Percentiles rank a stretch among this genome's conserved stretches.
These are phyloP conservation scores for Fistulina hepatica DNA, from an alignment of 1,284 basidiomycete species.

Conservation along the genomic window DNA sequence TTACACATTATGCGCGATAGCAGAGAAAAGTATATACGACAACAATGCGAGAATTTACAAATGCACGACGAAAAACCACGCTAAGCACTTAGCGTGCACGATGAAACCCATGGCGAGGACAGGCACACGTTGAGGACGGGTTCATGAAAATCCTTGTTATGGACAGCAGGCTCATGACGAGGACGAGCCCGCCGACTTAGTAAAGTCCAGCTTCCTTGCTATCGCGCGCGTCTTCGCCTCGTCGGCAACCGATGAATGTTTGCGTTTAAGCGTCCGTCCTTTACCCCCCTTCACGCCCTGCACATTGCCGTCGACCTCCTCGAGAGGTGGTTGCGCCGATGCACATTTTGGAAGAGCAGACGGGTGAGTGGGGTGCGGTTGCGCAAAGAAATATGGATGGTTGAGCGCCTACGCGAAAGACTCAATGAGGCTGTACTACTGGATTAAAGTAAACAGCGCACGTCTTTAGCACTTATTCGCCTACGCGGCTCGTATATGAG, in stretches of 20 bases:
- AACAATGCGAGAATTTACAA: too few species aligned
- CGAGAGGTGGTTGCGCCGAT: conserved; percentile 33
- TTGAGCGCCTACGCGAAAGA: conserved; percentile 45
- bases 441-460: conserved; percentile 24
- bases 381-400: conserved; percentile 69
- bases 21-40: too few species aligned
- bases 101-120: too few species aligned
- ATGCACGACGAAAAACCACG: too few species aligned
- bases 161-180: too few species aligned
- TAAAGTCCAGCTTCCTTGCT: conserved; percentile 38
- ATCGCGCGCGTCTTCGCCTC: conserved; percentile 33
- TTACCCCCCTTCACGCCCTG: conserved; percentile 31
- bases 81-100: too few species aligned
- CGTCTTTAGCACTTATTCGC: conserved; percentile 74
- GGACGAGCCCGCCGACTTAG: conserved; percentile 26
- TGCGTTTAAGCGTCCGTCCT: conserved; percentile 33
- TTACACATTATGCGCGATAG: too few species aligned
- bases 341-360: conserved; percentile 74
- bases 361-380: conserved; percentile 74
- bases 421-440: conserved; percentile 6
- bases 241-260: conserved; percentile 32
- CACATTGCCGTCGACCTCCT: conserved; percentile 66
- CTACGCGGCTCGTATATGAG: conserved; percentile 80
- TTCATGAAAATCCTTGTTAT: too few species aligned
- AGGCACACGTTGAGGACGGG: too few species aligned